Base-by-base conservation (phyloP, 192 early-diverging fungal genomes). In the Backusella parvicylindrica region DNA sequence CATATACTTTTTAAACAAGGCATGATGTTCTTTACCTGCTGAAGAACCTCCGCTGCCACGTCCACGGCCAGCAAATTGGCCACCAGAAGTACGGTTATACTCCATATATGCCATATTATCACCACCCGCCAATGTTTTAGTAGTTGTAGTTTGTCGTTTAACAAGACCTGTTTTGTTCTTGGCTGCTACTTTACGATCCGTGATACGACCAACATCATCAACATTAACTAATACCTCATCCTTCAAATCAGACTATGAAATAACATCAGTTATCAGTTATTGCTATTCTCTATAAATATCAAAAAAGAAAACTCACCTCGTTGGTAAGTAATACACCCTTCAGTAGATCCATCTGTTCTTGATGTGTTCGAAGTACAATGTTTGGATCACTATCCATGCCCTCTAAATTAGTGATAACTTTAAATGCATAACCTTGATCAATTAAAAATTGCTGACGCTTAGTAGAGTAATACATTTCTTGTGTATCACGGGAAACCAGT, bases 351-450 rank as follows among this genome's bases (percentile, higher is more conserved):
- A 96, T 84, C 71, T 99, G 96, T 56, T 92, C 88, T 21, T 87
- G 78, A 16, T 86, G 82, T 2, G 89, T 90, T 68, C 86, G 81
- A 68, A 95, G 98, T 0, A 94, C 94, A 16, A 98, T 81, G 28
- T 90, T 89, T 1, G 89, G 85, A 49, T 91, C 90, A 28, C 83
- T 88, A 12, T 96, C 94, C 86, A 97, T 94, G 9, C 97, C 97
- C 73, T 97, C 96, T 43, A 99, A 86, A 30, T 94, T 89, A 37
- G 97, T 98, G 74, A 99, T 99, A 36, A 98, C 94, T 84, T 98
- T 98, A 87, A 98, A 99, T n/a, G 95, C 91, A 83, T 99, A 99
- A 0, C 98, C 98, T 80, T 99, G 98, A 84, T 99, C 97, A 64
- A 99, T 95, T 75, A 99, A 82, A 83, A 99, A 99, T 82, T 99